A percentile compares a stretch with the other conserved stretches of the same genome.
Conservation (phyloP, 176 grass and related monocot species). For the Tillandsia fasciculata region DNA sequence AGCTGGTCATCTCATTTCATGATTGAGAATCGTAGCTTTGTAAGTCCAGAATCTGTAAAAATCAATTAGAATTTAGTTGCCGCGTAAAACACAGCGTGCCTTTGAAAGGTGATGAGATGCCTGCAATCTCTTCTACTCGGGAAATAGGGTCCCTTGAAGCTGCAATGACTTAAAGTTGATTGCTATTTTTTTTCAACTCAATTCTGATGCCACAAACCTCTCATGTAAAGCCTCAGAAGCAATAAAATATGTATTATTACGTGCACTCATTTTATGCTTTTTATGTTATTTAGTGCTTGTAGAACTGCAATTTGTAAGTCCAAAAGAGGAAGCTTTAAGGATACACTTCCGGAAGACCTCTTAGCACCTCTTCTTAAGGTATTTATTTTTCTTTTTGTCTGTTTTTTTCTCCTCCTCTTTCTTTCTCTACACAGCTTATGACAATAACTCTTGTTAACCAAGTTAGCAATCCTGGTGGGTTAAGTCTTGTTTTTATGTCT, state of each 20-base stretch:
- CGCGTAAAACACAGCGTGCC: no score
- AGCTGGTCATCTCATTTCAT: no score
- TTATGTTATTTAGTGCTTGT: conserved; percentile 54
- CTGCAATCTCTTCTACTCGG: no score
- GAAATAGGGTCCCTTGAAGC: no score
- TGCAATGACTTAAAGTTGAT: no score
- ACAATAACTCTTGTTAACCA: background rate
- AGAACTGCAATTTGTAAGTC: conserved; percentile 92
- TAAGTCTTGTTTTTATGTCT: background rate
- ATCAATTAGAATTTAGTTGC: no score
- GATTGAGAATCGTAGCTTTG: no score
- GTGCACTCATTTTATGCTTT: conserved; percentile 8
- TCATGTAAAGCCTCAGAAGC: no score
- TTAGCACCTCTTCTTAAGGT: conserved; percentile 81
- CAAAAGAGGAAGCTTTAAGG: conserved; percentile 80
- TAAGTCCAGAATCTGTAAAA: no score
- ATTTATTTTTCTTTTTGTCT: background rate
- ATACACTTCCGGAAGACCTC: conserved; percentile 72
- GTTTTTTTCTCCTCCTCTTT: background rate
- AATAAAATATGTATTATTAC: background rate
- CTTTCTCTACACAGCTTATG: background rate
- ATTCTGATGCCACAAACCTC: no score
- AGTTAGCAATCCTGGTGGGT: background rate
- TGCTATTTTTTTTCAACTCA: no score
- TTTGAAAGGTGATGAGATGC: no score